Evolutionary conservation across 495 filamentous ascomycete species (phyloP), one percentile per base, ranked within the genome.

Genomic region (Daldinia decipiens): DNA sequence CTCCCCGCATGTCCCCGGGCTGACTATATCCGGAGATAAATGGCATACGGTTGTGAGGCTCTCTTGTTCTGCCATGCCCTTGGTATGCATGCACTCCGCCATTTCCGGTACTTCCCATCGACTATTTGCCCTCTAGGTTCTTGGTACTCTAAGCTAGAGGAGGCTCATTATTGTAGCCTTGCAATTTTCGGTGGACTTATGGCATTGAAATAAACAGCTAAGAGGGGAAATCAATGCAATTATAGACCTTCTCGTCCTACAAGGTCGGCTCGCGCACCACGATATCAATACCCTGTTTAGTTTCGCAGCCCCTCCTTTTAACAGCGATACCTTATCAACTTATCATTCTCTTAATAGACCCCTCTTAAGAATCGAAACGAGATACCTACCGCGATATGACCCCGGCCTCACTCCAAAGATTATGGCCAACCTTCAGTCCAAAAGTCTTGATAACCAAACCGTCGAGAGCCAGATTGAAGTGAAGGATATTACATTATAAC

Each of bases 1-100:
- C 53, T 60, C 47, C 69, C 69, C 69, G 64, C 69, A 72, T 59
- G 24, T 50, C 43, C 45, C 54, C 54, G 34, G 54, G 54, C 59
- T 60, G 56, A 53, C 47, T 29, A 59, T 59, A 59, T 59, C 34
- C 53, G 8, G 27, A 56, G 51, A 26, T 53, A 31, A 21, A 27
- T 17, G 21, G 32, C 50, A n/a, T 29, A 15, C 21, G 38, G 21
- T 21, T 15, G 31, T 56, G 68, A 65, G 51, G 54, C 59, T 66
- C 59, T 67, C 51, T 36, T 21, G 51, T 38, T 53, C 59, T 52
- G 59, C 59, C 54, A 31, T 55, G 36, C 45, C 40, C 5, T 6
- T 47, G 32, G n/a, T 43, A 60, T 51, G 38, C 50, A 59, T 59
- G 54, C 29, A 63, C 59, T 67, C 40, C 43, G 58, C 68, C 52